These are phyloP conservation scores for Mycena citricolor DNA, from an alignment of 1,284 basidiomycete species.

Conservation along the genomic window DNA sequence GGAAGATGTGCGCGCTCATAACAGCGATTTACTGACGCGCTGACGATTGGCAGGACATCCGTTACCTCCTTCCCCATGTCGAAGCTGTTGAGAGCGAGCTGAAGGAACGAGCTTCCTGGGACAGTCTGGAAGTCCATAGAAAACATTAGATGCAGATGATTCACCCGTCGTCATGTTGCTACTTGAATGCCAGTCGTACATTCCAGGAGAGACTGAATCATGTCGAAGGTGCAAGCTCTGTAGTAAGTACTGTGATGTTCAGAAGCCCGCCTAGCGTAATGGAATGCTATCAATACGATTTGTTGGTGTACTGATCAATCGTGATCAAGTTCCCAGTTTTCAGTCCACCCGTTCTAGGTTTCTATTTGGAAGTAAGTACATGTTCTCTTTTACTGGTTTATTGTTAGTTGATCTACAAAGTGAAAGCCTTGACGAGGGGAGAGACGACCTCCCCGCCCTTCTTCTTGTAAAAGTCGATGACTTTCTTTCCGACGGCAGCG, in stretches of 20 bases:
- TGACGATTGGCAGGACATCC: conserved; percentile 66
- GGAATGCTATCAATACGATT: too few relatives aligned
- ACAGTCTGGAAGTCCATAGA: conserved; percentile 67
- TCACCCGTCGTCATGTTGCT: conserved; percentile 2
- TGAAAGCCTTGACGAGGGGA: conserved; percentile 75
- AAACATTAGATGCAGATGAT: conserved; percentile 48
- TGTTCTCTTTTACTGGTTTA: conserved; percentile 2
- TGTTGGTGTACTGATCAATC: too few relatives aligned
- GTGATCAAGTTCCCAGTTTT: too few relatives aligned
- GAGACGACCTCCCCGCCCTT: conserved; percentile 74
- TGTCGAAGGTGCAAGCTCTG: too few relatives aligned
- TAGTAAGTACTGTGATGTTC: too few relatives aligned
- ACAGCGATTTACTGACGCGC: neutral
- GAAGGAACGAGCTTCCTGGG: conserved; percentile 82
- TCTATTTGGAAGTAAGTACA: too few relatives aligned
- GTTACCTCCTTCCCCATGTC: conserved; percentile 88
- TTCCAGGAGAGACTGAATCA: too few relatives aligned
- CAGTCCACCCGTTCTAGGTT: too few relatives aligned
- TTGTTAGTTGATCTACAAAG: too few relatives aligned
- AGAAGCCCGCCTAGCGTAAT: too few relatives aligned
- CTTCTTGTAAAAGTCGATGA: conserved; percentile 86
- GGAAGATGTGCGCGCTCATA: conserved; percentile 62
- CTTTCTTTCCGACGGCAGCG: conserved; percentile 80
- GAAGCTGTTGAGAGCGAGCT: conserved; percentile 77
- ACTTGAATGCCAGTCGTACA: conserved; percentile 21